phyloP scores from a whole-genome alignment of 1,284 basidiomycete species.

The Malassezia nana region DNA sequence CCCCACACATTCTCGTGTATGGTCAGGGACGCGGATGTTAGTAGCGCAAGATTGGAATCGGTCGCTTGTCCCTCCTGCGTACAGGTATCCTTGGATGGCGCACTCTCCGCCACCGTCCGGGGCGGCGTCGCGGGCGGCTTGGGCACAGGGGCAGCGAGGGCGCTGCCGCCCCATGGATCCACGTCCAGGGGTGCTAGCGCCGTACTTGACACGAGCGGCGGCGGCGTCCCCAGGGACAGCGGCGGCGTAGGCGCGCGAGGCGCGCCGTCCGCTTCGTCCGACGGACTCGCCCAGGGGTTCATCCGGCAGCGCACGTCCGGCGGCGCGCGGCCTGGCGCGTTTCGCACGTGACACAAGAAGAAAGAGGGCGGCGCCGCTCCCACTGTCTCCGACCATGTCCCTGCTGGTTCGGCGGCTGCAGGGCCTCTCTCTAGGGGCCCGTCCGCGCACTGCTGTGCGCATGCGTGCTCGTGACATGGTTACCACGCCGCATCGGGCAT shows the following conservation, averaged over 20 bases:
- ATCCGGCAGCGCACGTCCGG: constrained; percentile 1
- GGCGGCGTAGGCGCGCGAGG: background rate
- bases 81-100: background rate
- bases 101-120: background rate
- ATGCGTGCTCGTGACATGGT: background rate
- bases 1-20: constrained; percentile 17
- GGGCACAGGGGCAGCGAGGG: no score
- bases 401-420: background rate
- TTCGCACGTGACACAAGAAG: constrained; percentile 1
- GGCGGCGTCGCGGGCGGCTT: background rate
- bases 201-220: background rate
- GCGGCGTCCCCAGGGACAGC: background rate
- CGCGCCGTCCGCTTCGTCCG: background rate
- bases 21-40: constrained; percentile 6
- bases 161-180: constrained; percentile 6
- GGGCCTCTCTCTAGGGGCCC: background rate
- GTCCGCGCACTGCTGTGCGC: background rate
- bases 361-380: background rate
- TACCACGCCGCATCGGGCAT: background rate
- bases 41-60: constrained; percentile 2
- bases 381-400: background rate
- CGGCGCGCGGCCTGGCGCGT: background rate
- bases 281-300: constrained; percentile 19
- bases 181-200: background rate
- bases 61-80: no score